These are phyloP conservation scores for Torulaspora microellipsoides DNA, from an alignment of 805 yeast genomes.

Conservation along the genomic window DNA sequence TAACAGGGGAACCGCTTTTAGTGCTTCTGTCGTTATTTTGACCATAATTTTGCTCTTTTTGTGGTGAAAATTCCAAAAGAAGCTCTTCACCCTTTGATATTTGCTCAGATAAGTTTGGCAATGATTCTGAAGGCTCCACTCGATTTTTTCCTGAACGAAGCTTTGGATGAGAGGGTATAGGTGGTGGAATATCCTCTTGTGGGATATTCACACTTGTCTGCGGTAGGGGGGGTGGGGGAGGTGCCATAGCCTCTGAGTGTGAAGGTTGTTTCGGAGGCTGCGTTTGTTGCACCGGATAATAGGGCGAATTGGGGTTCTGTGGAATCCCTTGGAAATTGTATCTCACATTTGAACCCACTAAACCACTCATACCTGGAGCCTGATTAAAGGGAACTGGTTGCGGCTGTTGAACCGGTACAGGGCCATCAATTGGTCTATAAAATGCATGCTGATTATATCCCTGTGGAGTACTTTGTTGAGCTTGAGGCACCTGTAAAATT, in stretches of 20 bases:
- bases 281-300: slow-evolving; percentile 7
- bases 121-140: not conserved
- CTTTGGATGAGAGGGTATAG: slow-evolving; percentile 19
- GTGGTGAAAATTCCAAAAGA: slow-evolving; percentile 15
- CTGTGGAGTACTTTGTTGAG: slow-evolving; percentile 5
- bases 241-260: slow-evolving; percentile 4
- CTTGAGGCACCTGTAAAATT: slow-evolving; percentile 6
- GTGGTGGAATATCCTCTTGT: slow-evolving; percentile 14
- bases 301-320: slow-evolving; percentile 4
- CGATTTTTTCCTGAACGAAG: slow-evolving; percentile 11
- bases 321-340: slow-evolving; percentile 5
- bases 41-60: slow-evolving; percentile 6
- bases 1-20: not conserved
- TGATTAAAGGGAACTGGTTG: slow-evolving; percentile 7
- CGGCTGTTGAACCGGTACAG: slow-evolving; percentile 2
- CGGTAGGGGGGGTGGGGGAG: slow-evolving; percentile 1
- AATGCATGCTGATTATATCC: slow-evolving; percentile 3
- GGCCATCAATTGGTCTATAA: slow-evolving; percentile 5
- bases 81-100: slow-evolving; percentile 7
- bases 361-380: slow-evolving; percentile 1
- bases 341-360: slow-evolving; percentile 1
- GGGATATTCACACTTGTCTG: not conserved
- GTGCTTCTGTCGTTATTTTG: not conserved
- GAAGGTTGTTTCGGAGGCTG: slow-evolving; percentile 11
- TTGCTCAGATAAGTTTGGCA: not conserved